Evolutionary conservation across 2,329 filamentous ascomycete species (phyloP).

Genomic region (Arthrobotrys conoides): DNA sequence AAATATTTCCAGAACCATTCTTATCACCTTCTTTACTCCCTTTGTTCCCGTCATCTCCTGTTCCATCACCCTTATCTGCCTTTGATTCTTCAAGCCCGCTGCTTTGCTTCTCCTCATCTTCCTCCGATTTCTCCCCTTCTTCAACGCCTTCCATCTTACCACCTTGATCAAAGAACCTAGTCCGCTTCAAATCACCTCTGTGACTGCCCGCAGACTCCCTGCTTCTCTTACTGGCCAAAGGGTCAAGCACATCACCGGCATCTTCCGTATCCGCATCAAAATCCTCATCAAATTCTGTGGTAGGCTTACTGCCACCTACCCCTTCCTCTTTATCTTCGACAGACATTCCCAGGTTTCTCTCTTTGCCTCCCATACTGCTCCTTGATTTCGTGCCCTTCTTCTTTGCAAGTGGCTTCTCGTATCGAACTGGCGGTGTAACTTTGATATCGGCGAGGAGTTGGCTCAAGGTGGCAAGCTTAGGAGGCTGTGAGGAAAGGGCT

Average conservation of each 20-base stretch:
- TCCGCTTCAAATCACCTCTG: constrained; percentile 41
- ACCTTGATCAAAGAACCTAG: constrained; percentile 18
- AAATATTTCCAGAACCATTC: not conserved
- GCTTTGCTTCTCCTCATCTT: not conserved
- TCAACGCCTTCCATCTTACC: constrained; percentile 26
- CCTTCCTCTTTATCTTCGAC: not conserved
- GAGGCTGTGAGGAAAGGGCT: not conserved
- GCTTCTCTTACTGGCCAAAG: constrained; percentile 39
- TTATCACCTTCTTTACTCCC: not conserved
- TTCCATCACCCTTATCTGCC: not conserved
- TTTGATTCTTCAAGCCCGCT: not conserved
- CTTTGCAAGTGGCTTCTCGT: constrained; percentile 3
- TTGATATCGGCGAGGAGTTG: not conserved
- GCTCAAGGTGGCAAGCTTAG: not conserved
- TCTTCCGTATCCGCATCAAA: constrained; percentile 23
- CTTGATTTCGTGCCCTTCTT: not conserved
- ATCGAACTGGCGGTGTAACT: not conserved
- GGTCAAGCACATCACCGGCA: not conserved
- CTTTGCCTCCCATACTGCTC: constrained; percentile 13
- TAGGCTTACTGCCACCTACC: not conserved
- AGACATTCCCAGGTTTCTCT: constrained; percentile 34
- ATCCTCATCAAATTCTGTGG: not conserved
- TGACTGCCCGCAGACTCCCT: constrained; percentile 34
- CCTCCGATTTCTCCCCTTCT: not conserved
- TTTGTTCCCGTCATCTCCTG: not conserved